Evolutionary conservation across 495 filamentous ascomycete species (phyloP).

Genomic region (Talaromyces nanjingensis): DNA sequence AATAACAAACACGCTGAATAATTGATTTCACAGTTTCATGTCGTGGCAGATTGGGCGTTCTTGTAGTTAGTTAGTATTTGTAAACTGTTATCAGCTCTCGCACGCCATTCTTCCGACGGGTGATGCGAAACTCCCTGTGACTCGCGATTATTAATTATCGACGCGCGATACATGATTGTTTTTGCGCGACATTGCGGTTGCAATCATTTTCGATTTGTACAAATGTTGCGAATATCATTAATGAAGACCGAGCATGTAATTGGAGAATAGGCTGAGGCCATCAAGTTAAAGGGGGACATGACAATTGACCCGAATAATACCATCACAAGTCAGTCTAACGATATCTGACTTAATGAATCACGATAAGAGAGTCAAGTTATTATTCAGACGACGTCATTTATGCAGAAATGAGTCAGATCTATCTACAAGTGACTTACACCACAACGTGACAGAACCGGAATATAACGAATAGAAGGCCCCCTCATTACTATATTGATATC

Average conservation of each 20-base stretch:
- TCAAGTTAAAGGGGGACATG: background rate
- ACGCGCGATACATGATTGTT: background rate
- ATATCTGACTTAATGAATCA: no score
- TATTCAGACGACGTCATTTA: background rate
- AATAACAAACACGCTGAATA: background rate
- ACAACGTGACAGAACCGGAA: no score
- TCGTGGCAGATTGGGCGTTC: background rate
- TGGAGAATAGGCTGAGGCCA: background rate
- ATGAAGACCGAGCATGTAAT: background rate
- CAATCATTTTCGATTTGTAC: background rate
- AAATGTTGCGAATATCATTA: background rate
- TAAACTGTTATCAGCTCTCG: background rate
- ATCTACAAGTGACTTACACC: no score
- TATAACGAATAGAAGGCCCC: no score
- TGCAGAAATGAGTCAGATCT: background rate
- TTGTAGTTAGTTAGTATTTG: background rate
- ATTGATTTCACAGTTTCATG: background rate
- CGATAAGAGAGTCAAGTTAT: no score
- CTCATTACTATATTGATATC: no score
- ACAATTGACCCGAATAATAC: background rate
- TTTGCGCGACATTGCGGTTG: background rate
- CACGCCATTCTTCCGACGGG: background rate
- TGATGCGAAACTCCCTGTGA: conserved; percentile 1
- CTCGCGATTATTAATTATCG: background rate
- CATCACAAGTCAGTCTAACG: no score